Conservation (phyloP, 1,139 yeast genomes). For the Scheffersomyces illinoinensis region DNA sequence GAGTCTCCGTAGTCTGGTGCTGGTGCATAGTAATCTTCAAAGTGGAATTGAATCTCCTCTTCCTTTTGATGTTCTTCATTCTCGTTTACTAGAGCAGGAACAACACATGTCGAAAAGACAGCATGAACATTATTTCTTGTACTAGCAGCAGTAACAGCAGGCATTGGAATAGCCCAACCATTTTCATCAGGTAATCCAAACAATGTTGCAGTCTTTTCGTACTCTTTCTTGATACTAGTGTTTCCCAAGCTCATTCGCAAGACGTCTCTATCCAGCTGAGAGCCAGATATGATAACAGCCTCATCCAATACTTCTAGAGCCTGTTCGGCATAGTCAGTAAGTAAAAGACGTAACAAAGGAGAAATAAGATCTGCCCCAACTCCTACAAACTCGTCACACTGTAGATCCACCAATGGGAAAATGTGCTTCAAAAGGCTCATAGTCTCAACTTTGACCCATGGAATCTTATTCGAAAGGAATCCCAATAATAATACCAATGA, state of each 20-base stretch:
- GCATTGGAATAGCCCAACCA: slow-evolving; percentile 98
- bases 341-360: slow-evolving; percentile 76
- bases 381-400: slow-evolving; percentile 77
- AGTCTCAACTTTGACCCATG: slow-evolving; percentile 81
- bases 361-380: slow-evolving; percentile 95
- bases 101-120: slow-evolving; percentile 81
- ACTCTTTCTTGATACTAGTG: slow-evolving; percentile 72
- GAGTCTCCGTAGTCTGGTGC: slow-evolving; percentile 33
- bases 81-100: slow-evolving; percentile 27
- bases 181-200: slow-evolving; percentile 97
- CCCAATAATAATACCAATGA: slow-evolving; percentile 76
- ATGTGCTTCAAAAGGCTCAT: slow-evolving; percentile 72
- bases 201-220: slow-evolving; percentile 82
- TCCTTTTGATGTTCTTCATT: slow-evolving; percentile 24
- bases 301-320: slow-evolving; percentile 91
- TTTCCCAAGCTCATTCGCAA: slow-evolving; percentile 90
- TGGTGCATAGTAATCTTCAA: slow-evolving; percentile 63
- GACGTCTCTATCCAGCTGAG: slow-evolving; percentile 87
- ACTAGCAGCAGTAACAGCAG: slow-evolving; percentile 82
- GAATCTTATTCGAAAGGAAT: slow-evolving; percentile 68
- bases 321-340: slow-evolving; percentile 84
- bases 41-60: slow-evolving; percentile 59
- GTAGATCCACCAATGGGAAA: slow-evolving; percentile 76
- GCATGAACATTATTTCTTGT: slow-evolving; percentile 94
- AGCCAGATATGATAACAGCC: slow-evolving; percentile 82